Evolutionary conservation across 139 green algal species (phyloP).

Genomic region (Coccomyxa sp.): DNA sequence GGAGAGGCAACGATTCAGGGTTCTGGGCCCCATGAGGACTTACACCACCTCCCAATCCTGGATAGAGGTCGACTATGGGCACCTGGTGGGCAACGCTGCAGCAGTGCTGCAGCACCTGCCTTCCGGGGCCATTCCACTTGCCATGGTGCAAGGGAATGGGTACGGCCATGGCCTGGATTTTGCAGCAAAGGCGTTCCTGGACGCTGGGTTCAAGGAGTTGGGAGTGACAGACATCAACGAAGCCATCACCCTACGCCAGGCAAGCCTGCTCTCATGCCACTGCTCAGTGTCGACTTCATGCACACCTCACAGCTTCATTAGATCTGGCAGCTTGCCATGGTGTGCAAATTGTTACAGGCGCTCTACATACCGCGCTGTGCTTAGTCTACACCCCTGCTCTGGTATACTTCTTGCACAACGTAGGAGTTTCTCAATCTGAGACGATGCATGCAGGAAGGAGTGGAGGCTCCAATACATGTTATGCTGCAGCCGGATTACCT

Average conservation of each 20-base stretch:
- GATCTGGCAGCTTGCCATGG: too few relatives aligned
- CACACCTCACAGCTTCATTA: neutral
- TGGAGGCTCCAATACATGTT: neutral
- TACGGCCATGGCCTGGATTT: neutral
- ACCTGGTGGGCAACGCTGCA: neutral
- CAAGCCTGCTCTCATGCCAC: neutral
- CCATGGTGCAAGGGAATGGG: neutral
- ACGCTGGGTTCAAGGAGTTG: neutral
- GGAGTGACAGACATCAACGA: neutral
- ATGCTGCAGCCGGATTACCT: neutral
- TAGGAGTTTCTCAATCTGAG: too few relatives aligned
- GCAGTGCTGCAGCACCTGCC: neutral
- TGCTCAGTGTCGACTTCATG: too few relatives aligned
- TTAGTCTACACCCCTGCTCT: too few relatives aligned
- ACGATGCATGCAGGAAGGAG: constrained; percentile 1
- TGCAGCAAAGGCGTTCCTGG: neutral
- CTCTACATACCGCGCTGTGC: too few relatives aligned
- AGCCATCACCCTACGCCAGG: constrained; percentile 2
- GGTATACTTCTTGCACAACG: too few relatives aligned
- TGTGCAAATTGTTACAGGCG: too few relatives aligned
- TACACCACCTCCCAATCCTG: constrained; percentile 2
- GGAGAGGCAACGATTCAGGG: neutral
- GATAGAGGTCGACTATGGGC: neutral
- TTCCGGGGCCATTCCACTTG: neutral
- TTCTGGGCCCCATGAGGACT: neutral